A percentile compares a stretch with the other conserved stretches of the same genome.
phyloP scores from a whole-genome alignment of 2,329 filamentous ascomycete genomes.

The Fusarium sp. region DNA sequence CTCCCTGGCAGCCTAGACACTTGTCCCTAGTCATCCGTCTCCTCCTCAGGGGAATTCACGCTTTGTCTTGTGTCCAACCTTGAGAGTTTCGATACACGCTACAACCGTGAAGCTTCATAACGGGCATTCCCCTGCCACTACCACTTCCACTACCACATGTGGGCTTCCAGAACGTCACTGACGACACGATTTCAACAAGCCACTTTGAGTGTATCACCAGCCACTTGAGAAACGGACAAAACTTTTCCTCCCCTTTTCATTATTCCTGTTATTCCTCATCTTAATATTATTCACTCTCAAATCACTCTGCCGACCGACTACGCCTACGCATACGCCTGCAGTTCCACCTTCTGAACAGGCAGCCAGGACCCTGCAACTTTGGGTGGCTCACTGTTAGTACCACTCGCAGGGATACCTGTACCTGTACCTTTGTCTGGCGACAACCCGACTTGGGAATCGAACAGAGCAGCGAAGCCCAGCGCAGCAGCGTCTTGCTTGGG shows the following conservation, averaged over 20 bases:
- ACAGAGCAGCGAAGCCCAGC: not conserved
- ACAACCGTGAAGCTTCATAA: not conserved
- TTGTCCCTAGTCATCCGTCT: not conserved
- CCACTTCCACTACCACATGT: not conserved
- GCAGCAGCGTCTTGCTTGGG: not conserved
- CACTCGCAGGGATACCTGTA: conserved; percentile 7
- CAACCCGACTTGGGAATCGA: not conserved
- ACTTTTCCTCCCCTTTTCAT: not conserved
- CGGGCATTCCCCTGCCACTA: not conserved
- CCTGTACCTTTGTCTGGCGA: conserved; percentile 6
- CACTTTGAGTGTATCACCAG: not conserved
- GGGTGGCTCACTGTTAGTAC: conserved; percentile 7
- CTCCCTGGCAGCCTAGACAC: not conserved
- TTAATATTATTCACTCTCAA: not conserved
- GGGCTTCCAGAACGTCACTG: not conserved
- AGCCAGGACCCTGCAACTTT: conserved; percentile 23
- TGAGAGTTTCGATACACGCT: not conserved
- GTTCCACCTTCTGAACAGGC: conserved; percentile 10
- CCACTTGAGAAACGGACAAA: not conserved
- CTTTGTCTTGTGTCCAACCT: not conserved
- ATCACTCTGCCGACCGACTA: conserved; percentile 11
- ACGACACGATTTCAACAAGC: conserved; percentile 1
- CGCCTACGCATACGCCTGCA: not conserved
- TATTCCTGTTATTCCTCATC: not conserved
- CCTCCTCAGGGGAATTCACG: not conserved